Conservation (phyloP, 768 basidiomycete genomes). For the Auriscalpium orientale region DNA sequence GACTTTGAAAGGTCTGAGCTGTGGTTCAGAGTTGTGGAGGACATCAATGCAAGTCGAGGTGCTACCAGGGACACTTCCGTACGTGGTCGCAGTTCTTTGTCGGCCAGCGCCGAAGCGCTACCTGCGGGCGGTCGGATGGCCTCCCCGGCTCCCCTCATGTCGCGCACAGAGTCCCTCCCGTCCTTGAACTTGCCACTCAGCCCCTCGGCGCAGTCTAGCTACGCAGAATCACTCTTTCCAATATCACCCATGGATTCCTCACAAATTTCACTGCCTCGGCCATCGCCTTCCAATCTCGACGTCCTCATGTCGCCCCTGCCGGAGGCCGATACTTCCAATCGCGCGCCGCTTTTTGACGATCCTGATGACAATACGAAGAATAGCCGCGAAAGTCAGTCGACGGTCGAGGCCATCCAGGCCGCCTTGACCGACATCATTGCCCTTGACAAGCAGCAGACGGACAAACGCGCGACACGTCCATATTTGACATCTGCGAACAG, state of each 20-base stretch:
- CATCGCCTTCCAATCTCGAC: constrained; percentile 55
- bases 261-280: background rate
- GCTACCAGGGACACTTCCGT: background rate
- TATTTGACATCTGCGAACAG: constrained; percentile 1
- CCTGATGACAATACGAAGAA: constrained; percentile 53
- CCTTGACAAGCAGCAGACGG: constrained; percentile 51
- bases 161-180: constrained; percentile 17
- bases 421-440: constrained; percentile 96
- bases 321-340: constrained; percentile 42
- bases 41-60: constrained; percentile 36
- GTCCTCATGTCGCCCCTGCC: constrained; percentile 72
- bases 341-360: constrained; percentile 77
- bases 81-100: background rate
- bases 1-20: constrained; percentile 84
- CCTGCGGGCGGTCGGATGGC: constrained; percentile 1
- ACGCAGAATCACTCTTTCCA: constrained; percentile 2
- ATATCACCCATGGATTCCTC: constrained; percentile 4
- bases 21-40: constrained; percentile 84
- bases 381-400: constrained; percentile 61
- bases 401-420: constrained; percentile 95
- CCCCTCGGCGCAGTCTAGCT: background rate
- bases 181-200: constrained; percentile 3
- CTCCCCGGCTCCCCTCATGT: constrained; percentile 2
- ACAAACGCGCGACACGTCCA: constrained; percentile 2
- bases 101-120: constrained; percentile 4